Percentiles rank a stretch among this genome's conserved stretches.
These are phyloP conservation scores for Cymbopogon citratus DNA, from an alignment of 176 grass and related monocot species.

Conservation along the genomic window DNA sequence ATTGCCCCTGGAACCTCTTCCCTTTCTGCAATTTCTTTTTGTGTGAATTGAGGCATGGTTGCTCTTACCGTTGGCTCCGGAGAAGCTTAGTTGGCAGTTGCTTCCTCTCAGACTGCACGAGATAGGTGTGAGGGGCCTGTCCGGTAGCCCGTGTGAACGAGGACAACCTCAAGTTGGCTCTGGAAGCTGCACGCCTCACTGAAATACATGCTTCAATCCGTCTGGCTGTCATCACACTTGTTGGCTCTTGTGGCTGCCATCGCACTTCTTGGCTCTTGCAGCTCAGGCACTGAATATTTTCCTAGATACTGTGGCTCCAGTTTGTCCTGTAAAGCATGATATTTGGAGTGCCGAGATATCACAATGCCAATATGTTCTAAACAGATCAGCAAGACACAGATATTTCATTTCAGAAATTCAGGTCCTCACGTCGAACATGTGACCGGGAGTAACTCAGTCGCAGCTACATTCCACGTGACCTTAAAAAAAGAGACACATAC, in stretches of 20 bases:
- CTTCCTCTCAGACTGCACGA: constrained; percentile 29
- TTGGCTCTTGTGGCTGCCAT: not conserved
- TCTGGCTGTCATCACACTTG: not conserved
- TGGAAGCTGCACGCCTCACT: constrained; percentile 1
- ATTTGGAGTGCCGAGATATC: constrained; percentile 9
- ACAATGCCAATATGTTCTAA: not conserved
- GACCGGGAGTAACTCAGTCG: constrained; percentile 5
- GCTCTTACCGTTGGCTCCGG: constrained; percentile 26
- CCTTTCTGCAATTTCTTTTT: not conserved
- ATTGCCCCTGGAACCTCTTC: not conserved
- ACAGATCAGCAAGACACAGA: not conserved
- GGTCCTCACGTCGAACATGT: constrained; percentile 28
- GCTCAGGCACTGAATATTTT: not conserved
- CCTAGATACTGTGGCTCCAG: not conserved
- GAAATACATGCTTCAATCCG: not conserved
- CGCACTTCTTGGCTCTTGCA: not conserved
- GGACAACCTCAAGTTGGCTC: not conserved
- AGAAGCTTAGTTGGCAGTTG: constrained; percentile 26
- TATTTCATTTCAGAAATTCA: not conserved
- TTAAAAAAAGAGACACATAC: not conserved
- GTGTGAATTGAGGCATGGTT: not conserved
- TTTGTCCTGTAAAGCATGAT: not conserved
- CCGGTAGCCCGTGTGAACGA: constrained; percentile 14
- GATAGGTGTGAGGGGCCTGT: constrained; percentile 7
- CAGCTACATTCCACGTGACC: not conserved